Conservation (phyloP, 495 filamentous ascomycete species). For the Hypoxylon crocopeplum region DNA sequence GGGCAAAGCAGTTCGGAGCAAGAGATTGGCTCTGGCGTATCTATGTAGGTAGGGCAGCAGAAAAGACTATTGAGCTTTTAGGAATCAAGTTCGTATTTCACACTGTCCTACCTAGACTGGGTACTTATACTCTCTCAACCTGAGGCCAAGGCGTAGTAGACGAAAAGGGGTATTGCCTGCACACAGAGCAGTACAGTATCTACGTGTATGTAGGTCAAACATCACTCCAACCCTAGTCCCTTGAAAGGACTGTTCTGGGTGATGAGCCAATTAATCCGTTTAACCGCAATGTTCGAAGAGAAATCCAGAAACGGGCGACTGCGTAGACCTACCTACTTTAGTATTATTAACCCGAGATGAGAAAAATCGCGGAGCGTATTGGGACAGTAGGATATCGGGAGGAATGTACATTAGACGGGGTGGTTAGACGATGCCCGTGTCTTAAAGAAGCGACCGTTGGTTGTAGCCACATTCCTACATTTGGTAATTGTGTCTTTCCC, state of each 20-base stretch:
- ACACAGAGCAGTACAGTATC: no score
- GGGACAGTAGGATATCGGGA: no score
- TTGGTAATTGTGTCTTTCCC: background rate
- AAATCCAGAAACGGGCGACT: background rate
- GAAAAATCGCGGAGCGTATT: slow-evolving; percentile 11
- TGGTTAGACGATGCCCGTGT: slow-evolving; percentile 1
- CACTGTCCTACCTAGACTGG: no score
- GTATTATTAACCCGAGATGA: slow-evolving; percentile 18
- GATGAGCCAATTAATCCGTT: slow-evolving; percentile 5
- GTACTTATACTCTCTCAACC: no score
- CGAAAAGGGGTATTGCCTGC: no score
- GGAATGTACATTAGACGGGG: slow-evolving; percentile 4
- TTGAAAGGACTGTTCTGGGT: no score
- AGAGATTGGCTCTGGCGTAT: no score
- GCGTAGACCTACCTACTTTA: slow-evolving; percentile 19
- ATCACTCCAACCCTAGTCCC: background rate
- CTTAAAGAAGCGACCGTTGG: slow-evolving; percentile 11
- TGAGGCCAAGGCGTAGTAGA: no score
- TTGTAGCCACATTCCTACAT: background rate
- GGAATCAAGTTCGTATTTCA: no score
- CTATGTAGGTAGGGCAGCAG: no score
- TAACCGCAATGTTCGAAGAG: slow-evolving; percentile 13
- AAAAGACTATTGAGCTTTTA: no score
- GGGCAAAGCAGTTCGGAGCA: no score
- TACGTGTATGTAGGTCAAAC: background rate